Percentiles rank a stretch among this genome's conserved stretches.
Evolutionary conservation across 495 filamentous ascomycete species (phyloP).

Genomic region (Lasiosphaeria miniovina): DNA sequence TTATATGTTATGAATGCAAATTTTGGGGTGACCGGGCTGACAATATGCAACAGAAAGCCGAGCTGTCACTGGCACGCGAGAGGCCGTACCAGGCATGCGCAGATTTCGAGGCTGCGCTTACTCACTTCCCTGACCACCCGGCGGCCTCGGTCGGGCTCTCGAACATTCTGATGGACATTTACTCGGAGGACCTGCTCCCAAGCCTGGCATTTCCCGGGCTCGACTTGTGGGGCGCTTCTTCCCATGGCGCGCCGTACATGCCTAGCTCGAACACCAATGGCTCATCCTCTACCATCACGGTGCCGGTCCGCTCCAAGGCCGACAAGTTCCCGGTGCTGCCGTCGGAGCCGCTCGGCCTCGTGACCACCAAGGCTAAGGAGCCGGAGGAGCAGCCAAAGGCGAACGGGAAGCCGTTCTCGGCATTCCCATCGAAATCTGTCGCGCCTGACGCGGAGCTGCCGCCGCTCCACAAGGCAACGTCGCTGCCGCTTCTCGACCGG

Average conservation of each 20-base stretch:
- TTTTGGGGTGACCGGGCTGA: too few species aligned
- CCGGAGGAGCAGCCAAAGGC: slow-evolving; percentile 2
- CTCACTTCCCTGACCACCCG: slow-evolving; percentile 70
- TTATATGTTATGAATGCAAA: too few species aligned
- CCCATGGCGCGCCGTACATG: not conserved
- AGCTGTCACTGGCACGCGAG: slow-evolving; percentile 60
- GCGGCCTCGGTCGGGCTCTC: slow-evolving; percentile 78
- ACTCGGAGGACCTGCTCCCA: slow-evolving; percentile 58
- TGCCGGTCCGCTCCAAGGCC: slow-evolving; percentile 10
- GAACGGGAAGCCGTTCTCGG: slow-evolving; percentile 5
- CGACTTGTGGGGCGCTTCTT: slow-evolving; percentile 10
- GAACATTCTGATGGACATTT: slow-evolving; percentile 83
- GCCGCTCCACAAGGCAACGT: slow-evolving; percentile 45
- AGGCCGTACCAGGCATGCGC: slow-evolving; percentile 64
- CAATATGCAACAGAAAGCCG: slow-evolving; percentile 53
- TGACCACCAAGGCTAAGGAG: slow-evolving; percentile 10
- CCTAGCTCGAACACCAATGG: not conserved
- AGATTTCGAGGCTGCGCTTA: slow-evolving; percentile 76
- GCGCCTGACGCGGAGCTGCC: slow-evolving; percentile 32
- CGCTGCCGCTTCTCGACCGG: slow-evolving; percentile 65
- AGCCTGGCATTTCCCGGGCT: slow-evolving; percentile 41
- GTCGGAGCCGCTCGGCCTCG: slow-evolving; percentile 42
- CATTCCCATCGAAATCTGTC: slow-evolving; percentile 16
- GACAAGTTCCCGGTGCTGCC: slow-evolving; percentile 29
- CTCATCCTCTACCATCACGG: slow-evolving; percentile 15